Conservation (phyloP, 2,329 filamentous ascomycete genomes). For the Hypoxylon sp. region DNA sequence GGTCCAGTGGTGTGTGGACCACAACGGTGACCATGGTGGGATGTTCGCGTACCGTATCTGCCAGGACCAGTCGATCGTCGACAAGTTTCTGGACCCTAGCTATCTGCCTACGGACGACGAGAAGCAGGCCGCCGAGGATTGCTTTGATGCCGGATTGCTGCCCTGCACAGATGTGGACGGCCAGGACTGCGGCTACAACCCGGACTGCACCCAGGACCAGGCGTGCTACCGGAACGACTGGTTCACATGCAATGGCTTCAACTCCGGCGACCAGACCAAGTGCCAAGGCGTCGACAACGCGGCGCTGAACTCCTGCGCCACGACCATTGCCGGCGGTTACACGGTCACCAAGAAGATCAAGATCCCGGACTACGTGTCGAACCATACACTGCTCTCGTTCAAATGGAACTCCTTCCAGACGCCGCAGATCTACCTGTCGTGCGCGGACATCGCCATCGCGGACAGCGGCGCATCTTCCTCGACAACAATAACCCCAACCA, state of each 20-base stretch:
- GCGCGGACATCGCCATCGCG: slow-evolving; percentile 55
- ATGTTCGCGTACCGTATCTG: slow-evolving; percentile 71
- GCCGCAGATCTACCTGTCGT: slow-evolving; percentile 67
- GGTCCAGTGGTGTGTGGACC: slow-evolving; percentile 69
- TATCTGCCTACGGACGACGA: slow-evolving; percentile 66
- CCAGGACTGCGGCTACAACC: slow-evolving; percentile 63
- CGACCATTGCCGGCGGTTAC: slow-evolving; percentile 67
- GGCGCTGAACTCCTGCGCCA: slow-evolving; percentile 62
- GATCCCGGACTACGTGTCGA: slow-evolving; percentile 63
- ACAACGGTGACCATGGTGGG: slow-evolving; percentile 70
- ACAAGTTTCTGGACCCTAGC: slow-evolving; percentile 63
- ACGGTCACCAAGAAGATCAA: slow-evolving; percentile 67
- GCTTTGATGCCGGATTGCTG: slow-evolving; percentile 64
- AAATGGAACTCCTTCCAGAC: slow-evolving; percentile 71
- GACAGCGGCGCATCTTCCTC: slow-evolving; percentile 44
- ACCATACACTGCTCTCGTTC: slow-evolving; percentile 67
- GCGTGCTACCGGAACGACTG: slow-evolving; percentile 66
- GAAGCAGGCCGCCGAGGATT: slow-evolving; percentile 68
- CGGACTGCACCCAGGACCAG: slow-evolving; percentile 62
- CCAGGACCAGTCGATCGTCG: slow-evolving; percentile 64
- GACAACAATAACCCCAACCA: slow-evolving; percentile 21
- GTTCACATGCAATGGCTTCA: slow-evolving; percentile 67
- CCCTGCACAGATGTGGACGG: slow-evolving; percentile 65
- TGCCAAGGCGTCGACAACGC: slow-evolving; percentile 65
- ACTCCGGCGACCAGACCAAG: slow-evolving; percentile 55